These are phyloP conservation scores for Amaranthus hypochondriacus DNA, from an alignment of 148 eudicot species.

Conservation along the genomic window DNA sequence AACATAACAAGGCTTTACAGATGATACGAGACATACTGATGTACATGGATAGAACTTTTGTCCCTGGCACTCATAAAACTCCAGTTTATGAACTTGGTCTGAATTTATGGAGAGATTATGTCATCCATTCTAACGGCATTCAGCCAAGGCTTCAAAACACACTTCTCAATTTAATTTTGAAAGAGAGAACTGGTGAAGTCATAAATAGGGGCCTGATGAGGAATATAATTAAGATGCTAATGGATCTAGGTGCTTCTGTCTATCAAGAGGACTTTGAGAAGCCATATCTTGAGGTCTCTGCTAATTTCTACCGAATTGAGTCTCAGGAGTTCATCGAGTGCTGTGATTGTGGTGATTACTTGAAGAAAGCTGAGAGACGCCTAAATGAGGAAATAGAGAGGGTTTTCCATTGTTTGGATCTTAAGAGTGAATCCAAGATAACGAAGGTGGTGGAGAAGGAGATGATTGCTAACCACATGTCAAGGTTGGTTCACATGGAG, in stretches of 20 bases:
- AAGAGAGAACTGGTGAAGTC: slow-evolving; percentile 73
- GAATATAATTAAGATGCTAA: slow-evolving; percentile 63
- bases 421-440: slow-evolving; percentile 53
- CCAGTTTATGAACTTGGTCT: slow-evolving; percentile 79
- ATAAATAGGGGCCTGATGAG: slow-evolving; percentile 72
- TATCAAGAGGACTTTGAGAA: slow-evolving; percentile 79
- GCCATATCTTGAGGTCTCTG: slow-evolving; percentile 71
- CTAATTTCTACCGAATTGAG: slow-evolving; percentile 65
- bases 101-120: slow-evolving; percentile 75
- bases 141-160: slow-evolving; percentile 54
- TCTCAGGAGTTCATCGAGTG: slow-evolving; percentile 74
- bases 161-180: slow-evolving; percentile 55
- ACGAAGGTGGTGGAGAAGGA: slow-evolving; percentile 66
- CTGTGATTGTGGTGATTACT: slow-evolving; percentile 78
- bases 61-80: slow-evolving; percentile 63
- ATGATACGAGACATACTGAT: slow-evolving; percentile 81
- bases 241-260: slow-evolving; percentile 65
- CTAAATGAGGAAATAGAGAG: slow-evolving; percentile 76
- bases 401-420: slow-evolving; percentile 72
- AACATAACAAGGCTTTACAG: slow-evolving; percentile 75
- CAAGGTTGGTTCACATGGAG: slow-evolving; percentile 73
- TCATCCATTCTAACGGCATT: slow-evolving; percentile 55
- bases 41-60: slow-evolving; percentile 87
- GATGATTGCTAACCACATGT: slow-evolving; percentile 85
- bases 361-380: slow-evolving; percentile 76